Evolutionary conservation across 1,284 basidiomycete species (phyloP), one percentile per base, ranked within the genome.

Genomic region (Anthracocystis setariae): DNA sequence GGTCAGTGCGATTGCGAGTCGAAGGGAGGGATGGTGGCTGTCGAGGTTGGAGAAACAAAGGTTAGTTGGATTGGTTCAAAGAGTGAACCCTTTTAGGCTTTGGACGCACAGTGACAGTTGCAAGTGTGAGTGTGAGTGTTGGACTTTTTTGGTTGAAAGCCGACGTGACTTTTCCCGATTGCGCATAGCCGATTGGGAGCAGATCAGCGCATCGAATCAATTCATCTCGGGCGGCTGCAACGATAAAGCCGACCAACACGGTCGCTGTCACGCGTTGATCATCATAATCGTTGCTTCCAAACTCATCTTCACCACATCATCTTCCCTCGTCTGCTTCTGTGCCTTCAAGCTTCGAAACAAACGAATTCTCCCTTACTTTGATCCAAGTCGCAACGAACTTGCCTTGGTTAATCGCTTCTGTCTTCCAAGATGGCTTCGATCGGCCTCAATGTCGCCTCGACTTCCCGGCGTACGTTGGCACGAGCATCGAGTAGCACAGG

Each of bases 401-500:
- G n/a, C n/a, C n/a, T n/a, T n/a, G n/a, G n/a, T n/a, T n/a, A n/a
- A n/a, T 12, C 29, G 12, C 12, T 18, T 21, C 39, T 37, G 5
- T 7, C 43, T 12, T 29, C 5, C 43, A 46, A 20, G 48, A 58
- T 65, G 62, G 55, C 62, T 29, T 54, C 50, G 8, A 39, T 65
- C 50, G 62, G 51, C 9, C 21, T 65, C 21, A 58, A 57, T 42
- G 32, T 58, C 10, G 55, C 62, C 13, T 65, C 55, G 20, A 50
- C 55, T 40, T 65, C 62, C 12, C 55, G 55, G 27, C 42, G 51
- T 20, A 50, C 55, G 23, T 15, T 53, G 13, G 24, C 35, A 2
- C 3, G 60, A 10, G 46, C 52, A 5, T 47, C 20, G n/a, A 42
- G 44, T 8, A 46, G 57, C 37, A 39, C 33, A 9, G 38, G 48